These are phyloP conservation scores for Mrakia hoshinonis DNA, from an alignment of 768 basidiomycete species.

Conservation along the genomic window DNA sequence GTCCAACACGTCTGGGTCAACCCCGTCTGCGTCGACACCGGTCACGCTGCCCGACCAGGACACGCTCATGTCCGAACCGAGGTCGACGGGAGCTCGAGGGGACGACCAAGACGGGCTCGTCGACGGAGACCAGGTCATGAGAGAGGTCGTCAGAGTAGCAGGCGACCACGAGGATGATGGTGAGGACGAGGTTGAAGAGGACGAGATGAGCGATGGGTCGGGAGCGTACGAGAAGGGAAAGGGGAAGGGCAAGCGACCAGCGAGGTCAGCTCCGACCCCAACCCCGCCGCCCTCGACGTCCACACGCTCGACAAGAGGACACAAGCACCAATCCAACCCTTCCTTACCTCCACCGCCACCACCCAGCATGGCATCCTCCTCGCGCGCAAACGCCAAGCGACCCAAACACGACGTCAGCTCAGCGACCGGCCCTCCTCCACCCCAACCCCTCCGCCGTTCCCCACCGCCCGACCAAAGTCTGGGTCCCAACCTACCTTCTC, in stretches of 20 bases:
- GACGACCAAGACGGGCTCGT: not conserved
- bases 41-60: not conserved
- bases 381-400: not conserved
- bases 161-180: not conserved
- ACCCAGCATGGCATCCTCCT: not conserved
- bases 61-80: constrained; percentile 1
- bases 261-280: not conserved
- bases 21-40: constrained; percentile 4
- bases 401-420: not conserved
- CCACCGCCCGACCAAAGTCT: not conserved
- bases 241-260: not conserved
- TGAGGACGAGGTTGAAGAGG: not conserved
- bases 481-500: not conserved
- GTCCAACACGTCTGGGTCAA: constrained; percentile 2
- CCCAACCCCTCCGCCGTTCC: not conserved
- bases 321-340: not conserved
- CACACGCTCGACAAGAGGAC: not conserved
- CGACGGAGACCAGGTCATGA: not conserved
- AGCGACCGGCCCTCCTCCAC: not conserved
- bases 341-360: not conserved
- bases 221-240: not conserved
- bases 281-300: not conserved
- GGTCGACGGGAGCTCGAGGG: not conserved
- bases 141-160: not conserved
- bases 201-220: not conserved